Evolutionary conservation across 1,139 yeast genomes (phyloP), one percentile per base, ranked within the genome.

Genomic region (Candida sp.): DNA sequence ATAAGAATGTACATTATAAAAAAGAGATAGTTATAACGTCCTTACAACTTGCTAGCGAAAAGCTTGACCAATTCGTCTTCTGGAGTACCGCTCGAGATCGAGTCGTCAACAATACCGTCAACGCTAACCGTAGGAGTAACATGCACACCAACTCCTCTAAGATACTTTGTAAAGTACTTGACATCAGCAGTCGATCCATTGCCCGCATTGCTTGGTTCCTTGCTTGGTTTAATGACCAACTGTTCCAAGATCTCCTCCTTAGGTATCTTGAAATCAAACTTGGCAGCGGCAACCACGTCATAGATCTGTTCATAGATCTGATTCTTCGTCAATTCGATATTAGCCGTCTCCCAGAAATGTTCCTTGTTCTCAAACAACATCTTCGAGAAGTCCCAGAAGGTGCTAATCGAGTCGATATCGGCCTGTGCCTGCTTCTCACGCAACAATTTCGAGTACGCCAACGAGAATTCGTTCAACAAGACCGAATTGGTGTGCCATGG

Each of bases 401-500:
- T 66, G 26, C 57, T 49, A 51, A 70, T 68, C 38, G 74, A 59
- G 42, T 61, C 58, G 8, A 57, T 62, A 7, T 48, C 47, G 7
- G 51, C 59, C 22, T 50, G 47, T 7, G 28, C 9, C 22, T 39
- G 44, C 0, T 55, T 53, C 5, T 73, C 77, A 7, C 92, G 85
- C 30, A 79, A 78, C 46, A 86, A 66, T 51, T 75, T 73, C 8
- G 89, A 88, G 32, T 88, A 85, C 0, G 86, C 94, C 43, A 91
- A 68, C 0, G 88, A 80, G 42, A 90, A 88, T 62, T 91, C 97
- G 63, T 88, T 86, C 44, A 86, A 75, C 45, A 83, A 71, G 7
- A 81, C 79, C 1, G 93, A 86, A 49, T 83, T 80, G 32, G 94
- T 86, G 65, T 90, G 97, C 96, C 96, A 90, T 57, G 96, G 94